Evolutionary conservation across 2,329 filamentous ascomycete species (phyloP).

Genomic region (Fusarium sp.): DNA sequence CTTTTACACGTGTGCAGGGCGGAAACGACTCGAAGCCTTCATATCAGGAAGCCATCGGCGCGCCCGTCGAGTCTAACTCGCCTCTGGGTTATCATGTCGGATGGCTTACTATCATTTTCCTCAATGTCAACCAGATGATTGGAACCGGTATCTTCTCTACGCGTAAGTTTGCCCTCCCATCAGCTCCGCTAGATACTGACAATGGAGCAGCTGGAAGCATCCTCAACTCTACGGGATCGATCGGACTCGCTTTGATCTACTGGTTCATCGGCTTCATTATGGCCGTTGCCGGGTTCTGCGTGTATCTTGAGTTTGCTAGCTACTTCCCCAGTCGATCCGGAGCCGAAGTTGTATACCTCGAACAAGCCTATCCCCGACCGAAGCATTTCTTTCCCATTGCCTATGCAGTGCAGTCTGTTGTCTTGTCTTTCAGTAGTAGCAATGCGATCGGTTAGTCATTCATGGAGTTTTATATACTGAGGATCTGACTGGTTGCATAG

Average conservation of each 20-base stretch:
- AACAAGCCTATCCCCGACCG: constrained; percentile 75
- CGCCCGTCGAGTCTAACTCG: constrained; percentile 70
- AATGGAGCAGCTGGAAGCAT: constrained; percentile 55
- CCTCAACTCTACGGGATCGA: constrained; percentile 70
- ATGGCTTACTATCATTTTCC: constrained; percentile 67
- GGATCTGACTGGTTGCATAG: constrained; percentile 46
- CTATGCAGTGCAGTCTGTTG: constrained; percentile 73
- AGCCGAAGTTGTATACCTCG: constrained; percentile 75
- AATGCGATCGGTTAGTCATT: constrained; percentile 64
- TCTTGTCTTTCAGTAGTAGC: constrained; percentile 74
- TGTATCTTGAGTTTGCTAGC: constrained; percentile 74
- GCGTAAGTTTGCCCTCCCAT: constrained; percentile 58
- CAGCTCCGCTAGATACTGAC: background rate
- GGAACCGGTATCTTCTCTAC: constrained; percentile 75
- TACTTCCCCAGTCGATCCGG: constrained; percentile 77
- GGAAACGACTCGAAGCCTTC: constrained; percentile 60
- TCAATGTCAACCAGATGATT: constrained; percentile 74
- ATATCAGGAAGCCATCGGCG: constrained; percentile 72
- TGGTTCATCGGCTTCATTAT: constrained; percentile 74
- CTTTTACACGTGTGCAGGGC: constrained; percentile 49
- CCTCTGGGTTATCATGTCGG: constrained; percentile 72
- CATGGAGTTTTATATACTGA: rapidly evolving
- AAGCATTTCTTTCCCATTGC: constrained; percentile 73
- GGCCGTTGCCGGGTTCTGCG: constrained; percentile 65
- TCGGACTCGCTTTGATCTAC: constrained; percentile 73